Percentiles rank a stretch among this genome's conserved stretches.
phyloP scores from a whole-genome alignment of 2,329 filamentous ascomycete genomes.

The Apiospora phragmitis region DNA sequence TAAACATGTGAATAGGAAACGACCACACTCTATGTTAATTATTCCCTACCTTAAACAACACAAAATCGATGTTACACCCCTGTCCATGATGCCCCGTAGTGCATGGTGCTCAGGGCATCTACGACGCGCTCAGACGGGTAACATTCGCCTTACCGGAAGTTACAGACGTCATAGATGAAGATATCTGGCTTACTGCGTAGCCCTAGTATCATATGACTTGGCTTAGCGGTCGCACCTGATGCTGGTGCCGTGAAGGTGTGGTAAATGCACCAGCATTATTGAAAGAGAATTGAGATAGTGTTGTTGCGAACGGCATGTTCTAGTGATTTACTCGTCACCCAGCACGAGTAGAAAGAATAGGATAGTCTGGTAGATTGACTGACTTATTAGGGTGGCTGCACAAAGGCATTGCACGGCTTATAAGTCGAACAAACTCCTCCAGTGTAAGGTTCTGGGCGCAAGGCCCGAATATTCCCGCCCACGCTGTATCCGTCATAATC shows the following conservation, averaged over 20 bases:
- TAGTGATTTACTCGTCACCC: too few relatives aligned
- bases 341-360: too few relatives aligned
- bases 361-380: too few relatives aligned
- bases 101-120: not conserved
- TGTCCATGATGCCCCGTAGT: not conserved
- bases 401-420: not conserved
- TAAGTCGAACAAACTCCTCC: not conserved
- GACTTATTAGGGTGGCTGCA: not conserved
- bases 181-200: not conserved
- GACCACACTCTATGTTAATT: not conserved
- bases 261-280: not conserved
- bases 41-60: not conserved
- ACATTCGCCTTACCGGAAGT: not conserved
- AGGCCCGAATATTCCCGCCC: not conserved
- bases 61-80: not conserved
- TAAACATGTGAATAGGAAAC: too few relatives aligned
- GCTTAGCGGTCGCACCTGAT: not conserved
- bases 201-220: not conserved
- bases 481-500: not conserved
- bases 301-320: not conserved
- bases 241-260: not conserved
- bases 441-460: not conserved
- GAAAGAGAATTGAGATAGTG: not conserved
- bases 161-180: not conserved
- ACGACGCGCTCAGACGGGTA: not conserved